phyloP scores from a whole-genome alignment of 2,329 filamentous ascomycete species.

The Alternaria ventricosa region DNA sequence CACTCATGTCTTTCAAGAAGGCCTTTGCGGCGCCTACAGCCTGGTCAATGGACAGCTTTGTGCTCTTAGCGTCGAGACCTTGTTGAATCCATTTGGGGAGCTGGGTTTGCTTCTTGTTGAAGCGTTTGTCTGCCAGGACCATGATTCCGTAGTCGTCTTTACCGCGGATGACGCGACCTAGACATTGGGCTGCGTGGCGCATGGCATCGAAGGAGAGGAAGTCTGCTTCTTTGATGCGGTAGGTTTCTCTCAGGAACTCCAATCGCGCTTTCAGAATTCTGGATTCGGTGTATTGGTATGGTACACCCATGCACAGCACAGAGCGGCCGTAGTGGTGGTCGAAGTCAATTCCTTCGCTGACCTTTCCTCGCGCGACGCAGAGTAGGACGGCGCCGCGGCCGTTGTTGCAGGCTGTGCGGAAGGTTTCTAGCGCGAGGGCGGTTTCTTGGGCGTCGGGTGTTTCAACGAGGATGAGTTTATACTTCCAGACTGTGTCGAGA shows the following conservation, averaged over 20 bases:
- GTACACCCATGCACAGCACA: conserved; percentile 94
- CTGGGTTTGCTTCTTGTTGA: conserved; percentile 88
- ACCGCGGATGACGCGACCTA: conserved; percentile 90
- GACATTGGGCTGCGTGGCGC: conserved; percentile 96
- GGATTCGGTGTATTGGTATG: conserved; percentile 98
- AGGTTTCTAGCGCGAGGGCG: conserved; percentile 92
- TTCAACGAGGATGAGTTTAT: conserved; percentile 97
- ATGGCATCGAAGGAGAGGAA: conserved; percentile 99
- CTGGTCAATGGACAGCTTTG: conserved; percentile 94
- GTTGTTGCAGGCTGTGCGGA: conserved; percentile 96
- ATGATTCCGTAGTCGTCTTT: conserved; percentile 99
- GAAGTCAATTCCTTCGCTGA: conserved; percentile 98
- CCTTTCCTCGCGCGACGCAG: conserved; percentile 95
- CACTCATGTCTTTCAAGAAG: conserved; percentile 90
- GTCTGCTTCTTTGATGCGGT: conserved; percentile 95
- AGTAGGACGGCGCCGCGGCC: conserved; percentile 91
- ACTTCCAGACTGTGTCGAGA: conserved; percentile 97
- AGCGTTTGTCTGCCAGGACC: conserved; percentile 93
- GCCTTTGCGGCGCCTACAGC: conserved; percentile 86
- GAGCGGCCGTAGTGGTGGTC: conserved; percentile 98
- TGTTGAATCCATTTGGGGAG: conserved; percentile 97
- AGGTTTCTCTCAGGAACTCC: conserved; percentile 95
- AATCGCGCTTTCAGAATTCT: conserved; percentile 94
- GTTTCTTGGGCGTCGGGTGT: conserved; percentile 98
- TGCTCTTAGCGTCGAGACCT: conserved; percentile 81